Evolutionary conservation across 2,329 filamentous ascomycete genomes (phyloP).

Genomic region (Shiraia bambusicola): DNA sequence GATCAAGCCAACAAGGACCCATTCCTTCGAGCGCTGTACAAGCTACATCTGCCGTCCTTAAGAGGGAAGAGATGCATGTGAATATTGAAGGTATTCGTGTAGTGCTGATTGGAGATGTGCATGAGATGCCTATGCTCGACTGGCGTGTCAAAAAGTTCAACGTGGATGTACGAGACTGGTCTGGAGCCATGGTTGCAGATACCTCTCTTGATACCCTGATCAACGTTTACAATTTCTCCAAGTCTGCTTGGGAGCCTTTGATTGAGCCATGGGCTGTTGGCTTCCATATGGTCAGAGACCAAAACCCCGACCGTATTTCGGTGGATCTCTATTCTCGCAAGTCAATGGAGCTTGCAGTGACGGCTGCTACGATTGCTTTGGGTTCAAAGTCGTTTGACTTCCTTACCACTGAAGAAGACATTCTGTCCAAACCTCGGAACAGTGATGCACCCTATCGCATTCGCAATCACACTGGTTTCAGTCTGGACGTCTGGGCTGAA

Average conservation of each 20-base stretch:
- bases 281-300: slow-evolving; percentile 79
- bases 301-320: slow-evolving; percentile 72
- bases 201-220: slow-evolving; percentile 90
- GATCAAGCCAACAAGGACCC: slow-evolving; percentile 55
- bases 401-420: slow-evolving; percentile 82
- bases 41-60: slow-evolving; percentile 56
- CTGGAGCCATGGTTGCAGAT: slow-evolving; percentile 80
- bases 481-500: slow-evolving; percentile 75
- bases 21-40: slow-evolving; percentile 57
- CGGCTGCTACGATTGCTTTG: slow-evolving; percentile 88
- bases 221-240: slow-evolving; percentile 98
- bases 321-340: slow-evolving; percentile 88
- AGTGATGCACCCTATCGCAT: slow-evolving; percentile 91
- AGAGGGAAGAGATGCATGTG: slow-evolving; percentile 79
- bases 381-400: slow-evolving; percentile 93
- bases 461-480: slow-evolving; percentile 93
- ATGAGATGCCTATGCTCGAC: slow-evolving; percentile 93
- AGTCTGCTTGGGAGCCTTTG: slow-evolving; percentile 95
- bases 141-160: slow-evolving; percentile 90
- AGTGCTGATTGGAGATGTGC: slow-evolving; percentile 90
- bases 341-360: slow-evolving; percentile 87
- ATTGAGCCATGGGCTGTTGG: slow-evolving; percentile 97
- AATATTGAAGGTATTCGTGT: slow-evolving; percentile 85
- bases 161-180: slow-evolving; percentile 86
- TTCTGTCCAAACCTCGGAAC: slow-evolving; percentile 88